Percentiles rank a stretch among this genome's conserved stretches.
These are phyloP conservation scores for Tetrapyrgos nigripes DNA, from an alignment of 1,284 basidiomycete species.

Conservation along the genomic window DNA sequence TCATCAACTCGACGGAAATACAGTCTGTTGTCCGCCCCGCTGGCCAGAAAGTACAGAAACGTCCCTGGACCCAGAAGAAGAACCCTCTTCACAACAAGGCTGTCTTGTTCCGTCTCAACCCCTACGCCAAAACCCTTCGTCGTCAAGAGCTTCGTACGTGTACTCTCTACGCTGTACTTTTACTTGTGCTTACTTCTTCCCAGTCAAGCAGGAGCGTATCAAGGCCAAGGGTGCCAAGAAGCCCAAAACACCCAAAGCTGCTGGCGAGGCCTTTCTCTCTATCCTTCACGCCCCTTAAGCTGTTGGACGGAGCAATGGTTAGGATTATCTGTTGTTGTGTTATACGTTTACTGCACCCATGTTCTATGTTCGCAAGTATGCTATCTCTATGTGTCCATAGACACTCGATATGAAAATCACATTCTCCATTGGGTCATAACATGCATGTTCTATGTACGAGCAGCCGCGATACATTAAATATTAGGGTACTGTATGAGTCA, in stretches of 20 bases:
- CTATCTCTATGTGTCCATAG: background rate
- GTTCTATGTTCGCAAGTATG: background rate
- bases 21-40: conserved; percentile 94
- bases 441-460: too few species aligned
- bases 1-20: conserved; percentile 98
- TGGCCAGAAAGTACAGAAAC: conserved; percentile 81
- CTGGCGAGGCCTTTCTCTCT: conserved; percentile 87
- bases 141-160: conserved; percentile 85
- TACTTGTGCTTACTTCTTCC: conserved; percentile 14
- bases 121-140: conserved; percentile 95
- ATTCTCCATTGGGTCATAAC: too few species aligned
- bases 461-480: background rate
- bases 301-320: background rate
- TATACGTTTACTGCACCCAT: too few species aligned
- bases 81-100: conserved; percentile 98
- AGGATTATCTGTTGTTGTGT: too few species aligned
- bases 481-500: background rate
- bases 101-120: conserved; percentile 98
- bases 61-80: conserved; percentile 99
- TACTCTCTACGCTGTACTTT: background rate
- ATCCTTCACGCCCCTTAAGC: conserved; percentile 86
- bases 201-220: conserved; percentile 82
- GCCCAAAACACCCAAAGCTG: conserved; percentile 64
- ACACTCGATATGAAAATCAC: background rate
- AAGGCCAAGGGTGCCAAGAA: conserved; percentile 73